These are phyloP conservation scores for Calocybe cyanea DNA, from an alignment of 768 basidiomycete genomes.

Conservation along the genomic window DNA sequence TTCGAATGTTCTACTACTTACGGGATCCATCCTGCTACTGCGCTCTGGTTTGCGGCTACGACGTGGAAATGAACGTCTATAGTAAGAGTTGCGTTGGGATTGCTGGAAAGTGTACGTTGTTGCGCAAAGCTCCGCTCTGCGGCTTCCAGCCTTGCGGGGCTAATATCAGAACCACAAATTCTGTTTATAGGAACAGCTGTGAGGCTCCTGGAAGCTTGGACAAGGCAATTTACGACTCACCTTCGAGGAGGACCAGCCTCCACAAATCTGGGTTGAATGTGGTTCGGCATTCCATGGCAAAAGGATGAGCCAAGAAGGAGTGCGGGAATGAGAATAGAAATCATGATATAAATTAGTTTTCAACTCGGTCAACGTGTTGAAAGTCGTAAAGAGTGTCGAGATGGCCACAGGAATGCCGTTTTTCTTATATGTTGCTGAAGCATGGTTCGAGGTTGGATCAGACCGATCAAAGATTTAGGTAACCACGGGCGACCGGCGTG, in stretches of 20 bases:
- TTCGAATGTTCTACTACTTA: slow-evolving; percentile 20
- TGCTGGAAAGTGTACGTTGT: slow-evolving; percentile 24
- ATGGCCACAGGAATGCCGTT: neutral
- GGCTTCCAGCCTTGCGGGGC: slow-evolving; percentile 24
- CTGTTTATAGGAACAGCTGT: slow-evolving; percentile 13
- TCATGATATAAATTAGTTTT: slow-evolving; percentile 11
- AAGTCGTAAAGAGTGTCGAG: slow-evolving; percentile 10
- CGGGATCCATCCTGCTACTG: slow-evolving; percentile 37
- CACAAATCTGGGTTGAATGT: slow-evolving; percentile 11
- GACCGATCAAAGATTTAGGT: neutral
- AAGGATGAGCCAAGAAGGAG: slow-evolving; percentile 15
- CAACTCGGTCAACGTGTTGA: slow-evolving; percentile 7
- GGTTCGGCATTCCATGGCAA: slow-evolving; percentile 15
- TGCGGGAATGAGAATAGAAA: slow-evolving; percentile 12
- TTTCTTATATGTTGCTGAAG: slow-evolving; percentile 1
- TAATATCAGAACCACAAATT: slow-evolving; percentile 35
- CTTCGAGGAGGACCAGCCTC: slow-evolving; percentile 6
- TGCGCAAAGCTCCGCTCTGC: slow-evolving; percentile 36
- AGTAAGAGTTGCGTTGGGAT: slow-evolving; percentile 24
- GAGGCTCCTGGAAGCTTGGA: neutral
- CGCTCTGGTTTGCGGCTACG: slow-evolving; percentile 35
- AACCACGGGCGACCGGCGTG: neutral
- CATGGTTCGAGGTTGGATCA: too few species aligned
- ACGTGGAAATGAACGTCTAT: slow-evolving; percentile 44
- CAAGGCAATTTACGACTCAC: neutral